Conservation (phyloP, 2,329 filamentous ascomycete species). For the Arthrobotrys sphaeroides region DNA sequence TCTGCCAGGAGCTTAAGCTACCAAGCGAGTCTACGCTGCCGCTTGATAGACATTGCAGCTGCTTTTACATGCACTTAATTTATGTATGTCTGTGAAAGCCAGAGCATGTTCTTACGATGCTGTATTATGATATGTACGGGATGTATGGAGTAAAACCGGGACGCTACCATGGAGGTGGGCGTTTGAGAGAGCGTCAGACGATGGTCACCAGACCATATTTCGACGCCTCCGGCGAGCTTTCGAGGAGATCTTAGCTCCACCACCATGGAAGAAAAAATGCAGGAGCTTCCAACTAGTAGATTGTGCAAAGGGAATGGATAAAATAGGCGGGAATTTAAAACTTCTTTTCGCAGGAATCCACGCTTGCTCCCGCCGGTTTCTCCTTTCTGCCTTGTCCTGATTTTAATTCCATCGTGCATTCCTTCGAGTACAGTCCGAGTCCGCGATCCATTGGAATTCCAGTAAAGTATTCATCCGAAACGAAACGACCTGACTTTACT, state of each 20-base stretch:
- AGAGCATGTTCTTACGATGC: not conserved
- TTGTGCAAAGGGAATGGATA: constrained; percentile 11
- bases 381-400: not conserved
- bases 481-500: not conserved
- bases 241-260: not conserved
- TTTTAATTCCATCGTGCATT: not conserved
- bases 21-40: not conserved
- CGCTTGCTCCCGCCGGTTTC: constrained; percentile 13
- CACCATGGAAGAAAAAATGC: too few relatives aligned
- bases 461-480: constrained; percentile 46
- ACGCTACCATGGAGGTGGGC: not conserved
- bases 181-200: constrained; percentile 9
- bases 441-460: constrained; percentile 14
- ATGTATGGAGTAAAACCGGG: too few relatives aligned
- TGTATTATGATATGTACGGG: not conserved
- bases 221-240: constrained; percentile 12
- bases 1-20: not conserved
- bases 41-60: not conserved
- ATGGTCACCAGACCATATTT: constrained; percentile 30
- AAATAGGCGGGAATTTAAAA: constrained; percentile 30
- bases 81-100: not conserved
- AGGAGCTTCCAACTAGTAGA: too few relatives aligned
- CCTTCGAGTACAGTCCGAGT: not conserved
- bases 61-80: not conserved
- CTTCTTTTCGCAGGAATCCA: not conserved